Conservation (phyloP, 306 rosid species). For the Oxytropis ochrocephala region DNA sequence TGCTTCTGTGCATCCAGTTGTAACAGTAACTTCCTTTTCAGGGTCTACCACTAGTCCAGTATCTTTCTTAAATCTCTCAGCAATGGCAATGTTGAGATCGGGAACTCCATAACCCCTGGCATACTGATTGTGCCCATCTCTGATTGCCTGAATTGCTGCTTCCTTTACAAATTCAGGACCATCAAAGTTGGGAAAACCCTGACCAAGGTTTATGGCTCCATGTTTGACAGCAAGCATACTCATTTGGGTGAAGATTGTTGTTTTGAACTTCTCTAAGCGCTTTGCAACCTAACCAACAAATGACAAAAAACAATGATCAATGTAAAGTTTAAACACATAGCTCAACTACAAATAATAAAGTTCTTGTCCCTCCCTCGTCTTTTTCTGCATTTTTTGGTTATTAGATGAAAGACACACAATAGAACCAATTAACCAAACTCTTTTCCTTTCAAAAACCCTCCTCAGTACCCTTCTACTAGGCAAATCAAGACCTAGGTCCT, state of each 20-base stretch:
- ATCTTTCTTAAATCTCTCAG: constrained; percentile 72
- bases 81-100: constrained; percentile 65
- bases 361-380: neutral
- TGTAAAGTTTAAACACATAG: neutral
- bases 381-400: neutral
- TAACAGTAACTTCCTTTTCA: constrained; percentile 69
- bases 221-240: constrained; percentile 61
- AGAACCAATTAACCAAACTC: constrained; percentile 7
- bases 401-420: neutral
- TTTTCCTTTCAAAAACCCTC: neutral
- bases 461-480: neutral
- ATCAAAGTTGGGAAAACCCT: constrained; percentile 69
- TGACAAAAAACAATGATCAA: neutral
- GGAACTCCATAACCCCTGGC: constrained; percentile 71
- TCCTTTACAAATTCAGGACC: constrained; percentile 35
- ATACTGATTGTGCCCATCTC: constrained; percentile 79
- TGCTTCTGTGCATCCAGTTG: constrained; percentile 84
- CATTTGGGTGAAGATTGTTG: constrained; percentile 68
- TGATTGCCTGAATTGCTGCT: constrained; percentile 79
- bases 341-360: neutral
- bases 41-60: constrained; percentile 65
- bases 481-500: neutral
- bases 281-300: constrained; percentile 60
- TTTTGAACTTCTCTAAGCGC: constrained; percentile 74
- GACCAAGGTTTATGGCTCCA: constrained; percentile 83